Evolutionary conservation across 2,329 filamentous ascomycete genomes (phyloP).

Genomic region (Aquanectria penicillioides): DNA sequence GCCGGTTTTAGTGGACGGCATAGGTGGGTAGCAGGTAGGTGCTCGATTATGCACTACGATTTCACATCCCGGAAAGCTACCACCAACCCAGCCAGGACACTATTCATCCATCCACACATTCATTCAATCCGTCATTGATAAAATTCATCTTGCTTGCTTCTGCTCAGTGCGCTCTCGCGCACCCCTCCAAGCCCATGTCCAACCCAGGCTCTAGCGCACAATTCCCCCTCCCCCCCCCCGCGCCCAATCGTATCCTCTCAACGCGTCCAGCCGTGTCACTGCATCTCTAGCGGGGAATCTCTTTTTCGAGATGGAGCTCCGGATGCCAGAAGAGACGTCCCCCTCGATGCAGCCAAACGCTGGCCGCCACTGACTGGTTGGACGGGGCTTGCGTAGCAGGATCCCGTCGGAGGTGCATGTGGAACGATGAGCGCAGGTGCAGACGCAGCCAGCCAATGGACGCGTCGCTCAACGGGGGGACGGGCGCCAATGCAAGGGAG

Average conservation of each 20-base stretch:
- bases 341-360: slow-evolving; percentile 7
- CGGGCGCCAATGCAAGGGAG: slow-evolving; percentile 38
- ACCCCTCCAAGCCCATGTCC: background rate
- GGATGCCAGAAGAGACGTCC: background rate
- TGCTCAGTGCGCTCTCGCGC: background rate
- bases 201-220: background rate
- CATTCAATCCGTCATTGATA: too few species aligned
- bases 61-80: too few species aligned
- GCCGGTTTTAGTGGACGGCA: too few species aligned
- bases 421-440: slow-evolving; percentile 11
- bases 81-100: too few species aligned
- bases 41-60: too few species aligned
- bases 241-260: slow-evolving; percentile 21
- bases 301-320: background rate
- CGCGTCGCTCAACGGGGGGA: slow-evolving; percentile 20
- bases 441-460: slow-evolving; percentile 30
- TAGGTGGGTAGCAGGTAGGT: too few species aligned
- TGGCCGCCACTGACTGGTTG: slow-evolving; percentile 4
- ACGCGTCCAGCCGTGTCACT: slow-evolving; percentile 26
- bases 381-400: background rate
- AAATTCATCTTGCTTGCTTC: too few species aligned
- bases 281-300: slow-evolving; percentile 11
- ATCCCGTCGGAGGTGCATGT: background rate
- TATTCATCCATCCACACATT: too few species aligned
- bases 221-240: background rate